phyloP scores from a whole-genome alignment of 148 eudicot species.

The Vaccinium myrtillus region DNA sequence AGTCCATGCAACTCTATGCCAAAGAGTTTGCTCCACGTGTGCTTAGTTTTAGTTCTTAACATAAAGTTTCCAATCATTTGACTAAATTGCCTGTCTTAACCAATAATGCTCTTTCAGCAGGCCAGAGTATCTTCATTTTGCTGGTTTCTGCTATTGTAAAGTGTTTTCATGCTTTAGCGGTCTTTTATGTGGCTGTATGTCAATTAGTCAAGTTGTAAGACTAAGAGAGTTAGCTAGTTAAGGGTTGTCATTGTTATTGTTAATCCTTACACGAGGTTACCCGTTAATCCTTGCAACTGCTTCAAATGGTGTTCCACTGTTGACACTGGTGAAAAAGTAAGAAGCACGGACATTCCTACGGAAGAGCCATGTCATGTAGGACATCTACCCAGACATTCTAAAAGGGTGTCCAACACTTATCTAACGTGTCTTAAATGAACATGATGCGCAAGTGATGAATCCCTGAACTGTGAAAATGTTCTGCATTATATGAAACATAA shows the following conservation, averaged over 20 bases:
- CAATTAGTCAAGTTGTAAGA: neutral
- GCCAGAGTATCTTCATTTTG: neutral
- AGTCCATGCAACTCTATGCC: neutral
- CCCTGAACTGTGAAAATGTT: neutral
- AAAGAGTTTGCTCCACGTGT: constrained; percentile 4
- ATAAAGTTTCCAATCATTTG: neutral
- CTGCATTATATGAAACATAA: neutral
- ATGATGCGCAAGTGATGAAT: neutral
- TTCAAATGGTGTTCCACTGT: neutral
- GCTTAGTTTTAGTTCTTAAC: neutral
- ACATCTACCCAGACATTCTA: neutral
- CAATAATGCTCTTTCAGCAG: neutral
- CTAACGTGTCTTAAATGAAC: neutral
- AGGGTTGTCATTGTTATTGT: neutral
- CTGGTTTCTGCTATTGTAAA: neutral
- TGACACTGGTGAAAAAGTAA: neutral
- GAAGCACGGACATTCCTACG: neutral
- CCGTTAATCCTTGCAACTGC: neutral
- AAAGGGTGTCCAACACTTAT: neutral
- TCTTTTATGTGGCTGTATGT: neutral
- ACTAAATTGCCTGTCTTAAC: neutral
- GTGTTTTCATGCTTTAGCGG: neutral
- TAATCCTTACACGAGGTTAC: neutral
- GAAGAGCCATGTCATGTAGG: neutral
- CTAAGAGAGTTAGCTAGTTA: neutral